Base-by-base conservation (phyloP, 2,329 filamentous ascomycete species). In the Lecanicillium sp. region DNA sequence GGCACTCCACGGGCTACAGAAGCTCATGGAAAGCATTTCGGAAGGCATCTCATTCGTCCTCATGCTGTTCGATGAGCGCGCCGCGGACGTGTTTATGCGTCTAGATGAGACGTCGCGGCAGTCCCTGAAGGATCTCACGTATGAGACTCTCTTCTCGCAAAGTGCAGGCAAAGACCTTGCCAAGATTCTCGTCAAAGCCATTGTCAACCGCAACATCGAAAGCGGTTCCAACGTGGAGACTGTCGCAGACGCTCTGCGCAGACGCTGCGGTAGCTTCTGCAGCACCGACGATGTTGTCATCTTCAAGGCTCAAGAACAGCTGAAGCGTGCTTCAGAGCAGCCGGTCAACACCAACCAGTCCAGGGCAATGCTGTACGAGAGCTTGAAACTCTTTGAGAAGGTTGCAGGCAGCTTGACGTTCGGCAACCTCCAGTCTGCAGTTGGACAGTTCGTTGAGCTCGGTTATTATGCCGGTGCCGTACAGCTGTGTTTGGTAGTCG, bases 201-300 rank as follows among this genome's bases (percentile, higher is more conserved):
- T 98, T 60, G 93, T 98, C 47, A 97, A 97, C 65, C 84, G 90
- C 59, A 98, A 95, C 64, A 98, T 98, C 58, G 87, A 91, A 50
- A 95, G 89, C 60, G 93, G 94, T 9, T 91, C 90, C 4, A 98
- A 97, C 54, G 91, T 98, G 17, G 94, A 98, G 68, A 96, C 90
- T 0, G 90, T 98, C 20, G 91, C 93, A 0, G 93, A 98, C 66
- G 89, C 90, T n/a, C 71, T 98, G 42, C 81, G 93, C 39, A 79
- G 93, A 57, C 81, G 90, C 58, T 98, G 93, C 58, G 94, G 93
- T 53, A 96, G 87, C 67, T 98, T 98, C 76, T 98, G 93, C 66
- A 96, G 90, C 60, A 84, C 91, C 0, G 91, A 98, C 55, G 93
- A 98, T 69, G 93, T 97, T 2, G 83, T 97, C 54, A 91, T 96